Evolutionary conservation across 371 early-diverging fungal genomes (phyloP).

Genomic region (Syncephalastrum racemosum): DNA sequence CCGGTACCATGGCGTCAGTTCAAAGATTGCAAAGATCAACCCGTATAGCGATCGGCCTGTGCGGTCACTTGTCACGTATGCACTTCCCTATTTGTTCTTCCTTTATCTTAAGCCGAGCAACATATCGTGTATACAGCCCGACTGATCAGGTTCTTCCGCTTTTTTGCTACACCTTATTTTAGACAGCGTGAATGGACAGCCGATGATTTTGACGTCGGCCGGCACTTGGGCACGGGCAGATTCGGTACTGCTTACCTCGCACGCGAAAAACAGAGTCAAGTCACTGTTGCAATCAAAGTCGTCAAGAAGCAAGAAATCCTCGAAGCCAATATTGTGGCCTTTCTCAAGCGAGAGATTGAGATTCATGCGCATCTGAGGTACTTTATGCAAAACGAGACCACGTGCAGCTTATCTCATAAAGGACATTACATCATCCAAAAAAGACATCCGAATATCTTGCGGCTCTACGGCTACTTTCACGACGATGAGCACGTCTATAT

Average conservation of each 20-base stretch:
- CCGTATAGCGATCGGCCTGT: too few relatives aligned
- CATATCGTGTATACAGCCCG: too few relatives aligned
- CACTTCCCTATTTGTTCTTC: too few relatives aligned
- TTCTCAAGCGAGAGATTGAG: slow-evolving; percentile 88
- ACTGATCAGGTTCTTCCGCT: too few relatives aligned
- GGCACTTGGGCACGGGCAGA: slow-evolving; percentile 92
- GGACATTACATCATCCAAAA: too few relatives aligned
- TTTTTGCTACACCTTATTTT: not conserved
- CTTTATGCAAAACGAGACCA: not conserved
- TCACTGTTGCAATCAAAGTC: slow-evolving; percentile 95
- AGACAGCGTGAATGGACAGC: slow-evolving; percentile 66
- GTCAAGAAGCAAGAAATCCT: slow-evolving; percentile 84
- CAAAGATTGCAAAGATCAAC: slow-evolving; percentile 13
- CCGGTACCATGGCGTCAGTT: slow-evolving; percentile 31
- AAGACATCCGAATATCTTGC: slow-evolving; percentile 91
- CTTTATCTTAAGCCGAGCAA: too few relatives aligned
- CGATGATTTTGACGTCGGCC: slow-evolving; percentile 95
- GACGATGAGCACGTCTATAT: slow-evolving; percentile 90
- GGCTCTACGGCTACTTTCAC: slow-evolving; percentile 98
- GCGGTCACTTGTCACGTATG: too few relatives aligned
- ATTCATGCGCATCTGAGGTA: slow-evolving; percentile 94
- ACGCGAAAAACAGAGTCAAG: slow-evolving; percentile 80
- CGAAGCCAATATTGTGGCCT: slow-evolving; percentile 24
- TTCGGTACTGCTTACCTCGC: slow-evolving; percentile 98
- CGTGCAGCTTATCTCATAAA: too few relatives aligned